Percentiles rank a stretch among this genome's conserved stretches.
phyloP scores from a whole-genome alignment of 2,329 filamentous ascomycete genomes.

The Epichloe baconii region DNA sequence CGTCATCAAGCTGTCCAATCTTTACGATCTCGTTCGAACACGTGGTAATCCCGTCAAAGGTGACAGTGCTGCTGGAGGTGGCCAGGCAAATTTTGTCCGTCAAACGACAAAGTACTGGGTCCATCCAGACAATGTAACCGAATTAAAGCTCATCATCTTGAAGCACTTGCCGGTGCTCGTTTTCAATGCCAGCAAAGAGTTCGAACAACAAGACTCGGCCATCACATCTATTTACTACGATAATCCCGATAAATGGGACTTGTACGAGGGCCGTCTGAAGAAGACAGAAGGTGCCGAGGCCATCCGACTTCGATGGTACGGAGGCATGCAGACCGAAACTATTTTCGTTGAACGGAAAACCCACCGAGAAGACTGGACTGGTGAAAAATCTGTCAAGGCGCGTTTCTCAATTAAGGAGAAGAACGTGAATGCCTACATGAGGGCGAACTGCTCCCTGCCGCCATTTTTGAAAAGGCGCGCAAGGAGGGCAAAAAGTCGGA shows the following conservation, averaged over 20 bases:
- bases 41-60: slow-evolving; percentile 86
- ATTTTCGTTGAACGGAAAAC: slow-evolving; percentile 98
- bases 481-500: slow-evolving; percentile 90
- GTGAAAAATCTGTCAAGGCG: slow-evolving; percentile 97
- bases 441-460: slow-evolving; percentile 73
- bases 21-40: slow-evolving; percentile 90
- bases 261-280: slow-evolving; percentile 88
- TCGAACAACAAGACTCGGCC: slow-evolving; percentile 76
- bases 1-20: slow-evolving; percentile 83
- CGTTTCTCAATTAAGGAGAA: slow-evolving; percentile 94
- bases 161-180: slow-evolving; percentile 96
- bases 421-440: slow-evolving; percentile 83
- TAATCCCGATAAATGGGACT: slow-evolving; percentile 83
- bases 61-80: slow-evolving; percentile 80
- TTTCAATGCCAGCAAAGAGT: slow-evolving; percentile 95
- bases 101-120: slow-evolving; percentile 99
- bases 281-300: slow-evolving; percentile 97
- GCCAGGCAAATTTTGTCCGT: slow-evolving; percentile 88
- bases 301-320: slow-evolving; percentile 93
- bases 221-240: slow-evolving; percentile 99
- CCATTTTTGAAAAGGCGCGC: slow-evolving; percentile 91
- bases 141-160: slow-evolving; percentile 92
- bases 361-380: slow-evolving; percentile 97
- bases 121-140: slow-evolving; percentile 94
- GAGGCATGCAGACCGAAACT: slow-evolving; percentile 86